A percentile compares a stretch with the other conserved stretches of the same genome.
These are phyloP conservation scores for Alloteropsis semialata DNA, from an alignment of 176 grass and related monocot species.

Conservation along the genomic window DNA sequence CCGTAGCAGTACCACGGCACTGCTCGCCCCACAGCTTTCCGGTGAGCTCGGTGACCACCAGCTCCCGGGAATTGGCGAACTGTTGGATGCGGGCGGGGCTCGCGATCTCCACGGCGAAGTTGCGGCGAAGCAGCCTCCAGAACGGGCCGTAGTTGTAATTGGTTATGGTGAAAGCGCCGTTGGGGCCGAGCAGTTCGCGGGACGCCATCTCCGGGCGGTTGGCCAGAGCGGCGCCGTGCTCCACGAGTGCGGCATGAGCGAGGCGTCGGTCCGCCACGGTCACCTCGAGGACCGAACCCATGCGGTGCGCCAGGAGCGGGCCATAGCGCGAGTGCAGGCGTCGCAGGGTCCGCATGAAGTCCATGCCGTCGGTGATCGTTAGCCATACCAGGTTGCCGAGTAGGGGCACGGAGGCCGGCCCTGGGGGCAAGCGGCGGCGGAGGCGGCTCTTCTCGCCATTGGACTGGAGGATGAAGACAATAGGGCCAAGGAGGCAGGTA, in stretches of 20 bases:
- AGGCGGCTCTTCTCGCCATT: not conserved
- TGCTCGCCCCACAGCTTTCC: not conserved
- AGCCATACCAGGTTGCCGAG: slow-evolving; percentile 28
- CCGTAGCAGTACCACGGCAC: not conserved
- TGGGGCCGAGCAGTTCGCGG: not conserved
- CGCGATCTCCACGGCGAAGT: slow-evolving; percentile 26
- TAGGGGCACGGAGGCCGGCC: slow-evolving; percentile 17
- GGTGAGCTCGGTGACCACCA: not conserved
- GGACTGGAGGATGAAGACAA: not conserved
- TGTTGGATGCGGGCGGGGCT: slow-evolving; percentile 24
- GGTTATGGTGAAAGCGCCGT: not conserved
- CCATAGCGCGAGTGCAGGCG: slow-evolving; percentile 19
- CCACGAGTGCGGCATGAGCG: slow-evolving; percentile 29
- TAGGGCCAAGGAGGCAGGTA: not conserved
- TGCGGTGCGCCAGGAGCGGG: not conserved
- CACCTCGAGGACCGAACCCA: slow-evolving; percentile 22
- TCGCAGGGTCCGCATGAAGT: not conserved
- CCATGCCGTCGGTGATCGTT: not conserved
- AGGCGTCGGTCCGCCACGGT: slow-evolving; percentile 29
- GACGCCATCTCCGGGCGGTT: not conserved
- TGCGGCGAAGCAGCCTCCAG: slow-evolving; percentile 38
- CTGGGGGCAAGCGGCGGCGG: slow-evolving; percentile 2
- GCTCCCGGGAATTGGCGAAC: slow-evolving; percentile 1
- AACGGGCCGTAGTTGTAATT: slow-evolving; percentile 25
- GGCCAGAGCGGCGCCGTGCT: slow-evolving; percentile 32